These are phyloP conservation scores for Oxyria digyna DNA, from an alignment of 148 eudicot species.

Conservation along the genomic window DNA sequence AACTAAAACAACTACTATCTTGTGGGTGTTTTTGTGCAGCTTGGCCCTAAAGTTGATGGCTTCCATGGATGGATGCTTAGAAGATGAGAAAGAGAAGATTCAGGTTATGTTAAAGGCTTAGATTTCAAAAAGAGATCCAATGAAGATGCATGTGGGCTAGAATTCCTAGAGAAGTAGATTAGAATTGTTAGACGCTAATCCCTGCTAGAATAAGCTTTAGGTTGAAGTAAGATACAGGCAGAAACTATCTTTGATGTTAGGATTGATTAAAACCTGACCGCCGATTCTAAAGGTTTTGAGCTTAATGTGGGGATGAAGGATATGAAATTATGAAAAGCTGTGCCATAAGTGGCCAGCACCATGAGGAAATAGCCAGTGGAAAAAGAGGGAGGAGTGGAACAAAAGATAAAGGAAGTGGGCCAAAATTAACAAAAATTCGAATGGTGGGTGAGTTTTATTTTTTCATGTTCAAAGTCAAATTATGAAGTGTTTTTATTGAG, in stretches of 20 bases:
- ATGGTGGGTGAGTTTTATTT: neutral
- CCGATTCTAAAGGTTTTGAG: neutral
- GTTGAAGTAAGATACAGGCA: neutral
- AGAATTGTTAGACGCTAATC: neutral
- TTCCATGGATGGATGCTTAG: conserved; percentile 33
- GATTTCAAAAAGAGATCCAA: neutral
- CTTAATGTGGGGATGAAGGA: conserved; percentile 3
- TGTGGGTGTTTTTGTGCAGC: conserved; percentile 57
- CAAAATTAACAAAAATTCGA: neutral
- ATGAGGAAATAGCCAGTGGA: conserved; percentile 2
- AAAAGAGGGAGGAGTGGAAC: neutral
- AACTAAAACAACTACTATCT: conserved; percentile 37
- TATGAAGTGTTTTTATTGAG: neutral
- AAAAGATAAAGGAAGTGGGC: neutral
- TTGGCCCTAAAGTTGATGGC: conserved; percentile 50
- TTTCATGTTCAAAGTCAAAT: neutral
- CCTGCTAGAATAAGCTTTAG: neutral
- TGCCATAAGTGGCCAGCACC: conserved; percentile 3
- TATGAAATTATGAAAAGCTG: neutral
- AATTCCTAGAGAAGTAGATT: neutral
- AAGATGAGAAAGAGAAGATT: neutral
- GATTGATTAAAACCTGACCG: neutral
- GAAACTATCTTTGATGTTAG: neutral
- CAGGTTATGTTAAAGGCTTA: neutral
- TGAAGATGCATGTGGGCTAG: neutral